Conservation (phyloP, 768 basidiomycete species). For the Phaeolepiota aurea region DNA sequence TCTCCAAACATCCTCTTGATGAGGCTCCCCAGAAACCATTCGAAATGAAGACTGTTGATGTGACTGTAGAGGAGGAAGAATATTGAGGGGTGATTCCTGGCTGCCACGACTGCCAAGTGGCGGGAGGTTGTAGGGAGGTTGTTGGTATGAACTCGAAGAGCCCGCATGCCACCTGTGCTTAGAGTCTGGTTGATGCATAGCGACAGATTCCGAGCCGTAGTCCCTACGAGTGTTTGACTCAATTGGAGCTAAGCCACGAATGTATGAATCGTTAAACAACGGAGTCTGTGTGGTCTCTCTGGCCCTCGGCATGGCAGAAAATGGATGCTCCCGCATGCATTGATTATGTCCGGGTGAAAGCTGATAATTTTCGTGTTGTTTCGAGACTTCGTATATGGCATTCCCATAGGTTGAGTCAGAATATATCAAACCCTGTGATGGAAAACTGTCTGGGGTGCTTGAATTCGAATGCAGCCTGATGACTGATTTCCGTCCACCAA, state of each 20-base stretch:
- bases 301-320: background rate
- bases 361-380: background rate
- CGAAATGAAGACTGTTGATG: constrained; percentile 6
- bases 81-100: constrained; percentile 8
- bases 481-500: constrained; percentile 27
- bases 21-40: constrained; percentile 9
- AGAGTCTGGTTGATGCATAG: background rate
- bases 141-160: background rate
- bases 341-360: background rate
- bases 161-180: background rate
- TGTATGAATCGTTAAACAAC: background rate
- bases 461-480: constrained; percentile 20
- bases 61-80: constrained; percentile 1
- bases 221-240: background rate
- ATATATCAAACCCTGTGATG: constrained; percentile 11
- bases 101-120: background rate
- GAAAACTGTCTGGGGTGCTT: constrained; percentile 15
- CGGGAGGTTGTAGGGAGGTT: background rate
- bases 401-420: constrained; percentile 8
- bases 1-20: constrained; percentile 31
- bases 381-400: constrained; percentile 8
- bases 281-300: background rate
- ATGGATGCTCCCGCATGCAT: background rate
- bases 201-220: background rate
- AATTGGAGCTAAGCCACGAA: background rate